Base-by-base conservation (phyloP, 768 basidiomycete genomes). In the Amanita molliuscula region DNA sequence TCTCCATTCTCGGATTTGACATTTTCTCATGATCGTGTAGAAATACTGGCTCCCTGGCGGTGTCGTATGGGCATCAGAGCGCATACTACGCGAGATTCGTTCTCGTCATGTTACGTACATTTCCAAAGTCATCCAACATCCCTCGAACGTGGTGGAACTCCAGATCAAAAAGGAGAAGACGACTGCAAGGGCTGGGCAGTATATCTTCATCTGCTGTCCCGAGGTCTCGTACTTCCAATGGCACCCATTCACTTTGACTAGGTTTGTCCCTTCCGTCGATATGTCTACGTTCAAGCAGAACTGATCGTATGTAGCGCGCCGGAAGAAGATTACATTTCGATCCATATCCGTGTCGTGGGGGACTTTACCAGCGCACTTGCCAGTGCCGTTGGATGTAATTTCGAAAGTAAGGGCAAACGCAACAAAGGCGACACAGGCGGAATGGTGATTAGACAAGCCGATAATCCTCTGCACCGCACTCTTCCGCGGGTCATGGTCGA, bases 121-220 rank as follows among this genome's bases (percentile, higher is more conserved):
- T 61, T 88, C 85, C 63, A 94, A 93, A 70, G 89, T 94, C 65
- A 85, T 96, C 63, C 88, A 91, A 60, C 94, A 97, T 65, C 94
- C 94, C 18, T 91, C 88, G 38, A 89, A 86, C 54, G 92, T 96
- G 54, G 76, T 94, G 71, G 93, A 97, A 68, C 70, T 98, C 25
- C 95, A 96, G 66, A 94, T 97, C 76, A 96, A 94, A 75, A 96
- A 96, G 68, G 94, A 96, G 61, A 87, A 84, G 68, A 90, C 81
- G 0, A 82, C 71, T 1, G 81, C 79, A 25, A 76, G 83, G 9
- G 90, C 92, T 1, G 92, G 92, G 16, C 89, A 95, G 64, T 97
- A 96, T 66, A 88, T 97, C 63, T 93, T 95, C 73, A 65, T 96
- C 44, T 83, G 73, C 55, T 92, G 89, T 68, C 94, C 93, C 7